These are phyloP conservation scores for Phytopythium oedochilum DNA, from an alignment of 352 stramenopile genomes.

Conservation along the genomic window DNA sequence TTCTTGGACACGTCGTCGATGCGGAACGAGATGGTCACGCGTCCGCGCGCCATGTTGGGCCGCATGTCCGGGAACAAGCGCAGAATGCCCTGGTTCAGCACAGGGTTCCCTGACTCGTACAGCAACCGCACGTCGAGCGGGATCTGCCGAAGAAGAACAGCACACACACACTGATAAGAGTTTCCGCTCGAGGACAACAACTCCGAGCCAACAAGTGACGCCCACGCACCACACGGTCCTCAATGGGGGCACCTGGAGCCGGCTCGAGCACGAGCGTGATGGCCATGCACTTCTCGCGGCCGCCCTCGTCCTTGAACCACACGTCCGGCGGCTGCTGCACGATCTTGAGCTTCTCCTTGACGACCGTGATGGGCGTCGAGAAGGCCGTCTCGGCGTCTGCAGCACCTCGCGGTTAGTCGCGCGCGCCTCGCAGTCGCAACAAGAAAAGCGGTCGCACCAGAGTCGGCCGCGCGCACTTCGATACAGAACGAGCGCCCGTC, in stretches of 20 bases:
- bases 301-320: slow-evolving; percentile 97
- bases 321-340: slow-evolving; percentile 83
- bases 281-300: slow-evolving; percentile 93
- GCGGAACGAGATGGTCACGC: slow-evolving; percentile 87
- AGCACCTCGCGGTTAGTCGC: neutral
- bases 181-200: neutral
- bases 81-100: slow-evolving; percentile 91
- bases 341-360: slow-evolving; percentile 77
- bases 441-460: too few species aligned
- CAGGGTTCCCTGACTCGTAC: slow-evolving; percentile 81
- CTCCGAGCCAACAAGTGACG: too few species aligned
- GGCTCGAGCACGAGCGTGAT: slow-evolving; percentile 80
- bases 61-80: slow-evolving; percentile 81
- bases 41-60: slow-evolving; percentile 85
- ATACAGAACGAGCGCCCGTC: slow-evolving; percentile 68
- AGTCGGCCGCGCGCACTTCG: slow-evolving; percentile 45
- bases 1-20: slow-evolving; percentile 98
- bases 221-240: slow-evolving; percentile 60
- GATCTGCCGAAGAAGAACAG: slow-evolving; percentile 9
- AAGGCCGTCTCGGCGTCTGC: slow-evolving; percentile 59
- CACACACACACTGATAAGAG: neutral
- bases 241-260: slow-evolving; percentile 52
- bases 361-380: slow-evolving; percentile 51
- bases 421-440: too few species aligned
- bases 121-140: slow-evolving; percentile 66